phyloP scores from a whole-genome alignment of 2,329 filamentous ascomycete species.

The Metarhizium album region DNA sequence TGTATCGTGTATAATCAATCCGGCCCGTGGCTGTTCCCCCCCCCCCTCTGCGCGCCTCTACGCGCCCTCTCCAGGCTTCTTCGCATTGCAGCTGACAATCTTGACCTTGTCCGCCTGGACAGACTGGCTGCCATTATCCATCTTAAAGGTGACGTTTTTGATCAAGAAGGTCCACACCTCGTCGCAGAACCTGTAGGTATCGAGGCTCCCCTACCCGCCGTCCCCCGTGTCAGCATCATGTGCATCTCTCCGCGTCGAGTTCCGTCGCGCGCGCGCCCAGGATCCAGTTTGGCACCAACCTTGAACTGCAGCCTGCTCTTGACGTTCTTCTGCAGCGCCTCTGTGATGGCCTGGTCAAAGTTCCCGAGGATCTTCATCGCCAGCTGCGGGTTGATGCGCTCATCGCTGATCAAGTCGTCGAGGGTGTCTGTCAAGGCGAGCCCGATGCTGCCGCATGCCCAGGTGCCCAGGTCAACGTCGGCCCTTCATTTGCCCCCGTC shows the following conservation, averaged over 20 bases:
- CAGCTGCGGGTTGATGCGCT: conserved; percentile 92
- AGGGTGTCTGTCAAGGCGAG: conserved; percentile 90
- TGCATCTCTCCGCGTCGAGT: neutral
- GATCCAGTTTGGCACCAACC: conserved; percentile 38
- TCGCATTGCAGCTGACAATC: conserved; percentile 96
- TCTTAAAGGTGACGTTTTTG: conserved; percentile 98
- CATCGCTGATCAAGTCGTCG: conserved; percentile 88
- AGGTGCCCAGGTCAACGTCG: neutral
- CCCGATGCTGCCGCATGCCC: conserved; percentile 58
- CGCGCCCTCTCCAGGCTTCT: conserved; percentile 41
- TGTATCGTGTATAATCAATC: neutral
- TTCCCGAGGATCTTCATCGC: conserved; percentile 97
- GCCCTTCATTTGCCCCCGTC: neutral
- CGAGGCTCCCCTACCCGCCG: conserved; percentile 67
- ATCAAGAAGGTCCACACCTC: conserved; percentile 99
- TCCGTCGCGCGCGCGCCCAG: neutral
- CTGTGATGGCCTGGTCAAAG: conserved; percentile 88
- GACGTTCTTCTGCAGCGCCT: conserved; percentile 84
- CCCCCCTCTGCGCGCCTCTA: too few relatives aligned
- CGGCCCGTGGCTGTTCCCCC: too few relatives aligned
- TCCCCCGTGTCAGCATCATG: neutral
- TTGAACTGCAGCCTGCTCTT: conserved; percentile 90
- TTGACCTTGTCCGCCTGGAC: conserved; percentile 88
- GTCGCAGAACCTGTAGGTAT: conserved; percentile 98
- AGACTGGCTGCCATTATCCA: conserved; percentile 65